These are phyloP conservation scores for Leishmania tropica DNA, from an alignment of 208 protist genomes.

Conservation along the genomic window DNA sequence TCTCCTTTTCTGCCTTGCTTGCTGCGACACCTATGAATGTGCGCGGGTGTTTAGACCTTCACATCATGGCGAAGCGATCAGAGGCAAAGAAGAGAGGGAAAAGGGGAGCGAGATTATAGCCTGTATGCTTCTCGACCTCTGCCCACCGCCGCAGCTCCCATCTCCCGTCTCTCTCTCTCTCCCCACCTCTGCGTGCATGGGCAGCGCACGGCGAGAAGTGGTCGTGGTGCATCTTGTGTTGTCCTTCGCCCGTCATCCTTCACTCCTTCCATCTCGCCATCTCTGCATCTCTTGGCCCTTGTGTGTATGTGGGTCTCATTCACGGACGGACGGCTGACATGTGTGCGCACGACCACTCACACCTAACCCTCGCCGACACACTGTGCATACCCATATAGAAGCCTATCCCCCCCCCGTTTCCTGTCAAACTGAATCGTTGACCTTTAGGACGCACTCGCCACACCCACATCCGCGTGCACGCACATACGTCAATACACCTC, in stretches of 20 bases:
- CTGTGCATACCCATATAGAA: background rate
- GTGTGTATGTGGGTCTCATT: background rate
- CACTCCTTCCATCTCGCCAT: background rate
- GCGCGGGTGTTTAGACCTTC: background rate
- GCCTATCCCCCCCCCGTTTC: background rate
- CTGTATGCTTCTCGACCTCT: background rate
- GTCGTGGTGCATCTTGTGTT: background rate
- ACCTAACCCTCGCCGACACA: background rate
- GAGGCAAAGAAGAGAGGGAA: background rate
- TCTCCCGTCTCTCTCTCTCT: slow-evolving; percentile 5
- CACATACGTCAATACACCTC: background rate
- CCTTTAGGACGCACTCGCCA: background rate
- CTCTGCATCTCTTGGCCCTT: background rate
- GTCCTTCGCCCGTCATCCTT: background rate
- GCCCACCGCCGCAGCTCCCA: background rate
- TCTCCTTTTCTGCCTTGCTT: background rate
- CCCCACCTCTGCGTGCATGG: background rate
- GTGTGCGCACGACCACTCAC: background rate
- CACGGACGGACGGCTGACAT: background rate
- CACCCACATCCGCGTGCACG: background rate
- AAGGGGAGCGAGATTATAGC: too few relatives aligned
- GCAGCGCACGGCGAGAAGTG: background rate
- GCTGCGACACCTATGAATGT: background rate
- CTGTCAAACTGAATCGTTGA: background rate
- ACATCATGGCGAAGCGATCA: background rate